A percentile compares a stretch with the other conserved stretches of the same genome.
Conservation (phyloP, 176 grass and related monocot species). For the Phyllostachys edulis region DNA sequence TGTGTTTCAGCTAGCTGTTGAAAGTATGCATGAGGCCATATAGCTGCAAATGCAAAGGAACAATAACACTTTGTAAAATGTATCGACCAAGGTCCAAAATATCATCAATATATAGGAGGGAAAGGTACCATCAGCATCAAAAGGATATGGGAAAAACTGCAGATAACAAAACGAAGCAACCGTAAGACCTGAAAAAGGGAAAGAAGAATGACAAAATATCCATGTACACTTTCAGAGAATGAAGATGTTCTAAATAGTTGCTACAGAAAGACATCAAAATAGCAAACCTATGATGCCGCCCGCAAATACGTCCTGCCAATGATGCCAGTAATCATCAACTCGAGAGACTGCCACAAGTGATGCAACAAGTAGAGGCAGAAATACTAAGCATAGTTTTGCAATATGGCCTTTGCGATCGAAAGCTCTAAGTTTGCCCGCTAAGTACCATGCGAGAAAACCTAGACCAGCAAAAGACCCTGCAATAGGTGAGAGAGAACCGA, state of each 20-base stretch:
- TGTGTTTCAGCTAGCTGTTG: slow-evolving; percentile 39
- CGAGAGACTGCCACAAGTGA: slow-evolving; percentile 59
- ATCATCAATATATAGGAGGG: background rate
- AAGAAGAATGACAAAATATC: background rate
- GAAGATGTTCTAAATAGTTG: background rate
- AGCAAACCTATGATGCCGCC: slow-evolving; percentile 49
- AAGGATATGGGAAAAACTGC: slow-evolving; percentile 60
- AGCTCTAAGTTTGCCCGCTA: slow-evolving; percentile 57
- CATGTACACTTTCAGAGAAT: background rate
- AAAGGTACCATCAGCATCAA: slow-evolving; percentile 48
- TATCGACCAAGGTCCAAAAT: background rate
- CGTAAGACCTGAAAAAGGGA: slow-evolving; percentile 43
- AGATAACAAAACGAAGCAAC: slow-evolving; percentile 63
- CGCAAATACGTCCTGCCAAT: slow-evolving; percentile 63
- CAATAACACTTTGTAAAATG: background rate
- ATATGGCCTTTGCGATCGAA: slow-evolving; percentile 58
- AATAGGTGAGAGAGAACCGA: slow-evolving; percentile 1
- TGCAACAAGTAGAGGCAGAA: slow-evolving; percentile 54
- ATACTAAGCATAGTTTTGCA: slow-evolving; percentile 54
- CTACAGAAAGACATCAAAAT: background rate
- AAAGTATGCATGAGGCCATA: slow-evolving; percentile 62
- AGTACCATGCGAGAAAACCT: slow-evolving; percentile 59
- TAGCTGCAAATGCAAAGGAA: slow-evolving; percentile 34
- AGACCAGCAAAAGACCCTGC: slow-evolving; percentile 58
- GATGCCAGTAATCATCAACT: slow-evolving; percentile 69